These are phyloP conservation scores for Cladophialophora bantiana DNA, from an alignment of 2,329 filamentous ascomycete genomes.

Conservation along the genomic window DNA sequence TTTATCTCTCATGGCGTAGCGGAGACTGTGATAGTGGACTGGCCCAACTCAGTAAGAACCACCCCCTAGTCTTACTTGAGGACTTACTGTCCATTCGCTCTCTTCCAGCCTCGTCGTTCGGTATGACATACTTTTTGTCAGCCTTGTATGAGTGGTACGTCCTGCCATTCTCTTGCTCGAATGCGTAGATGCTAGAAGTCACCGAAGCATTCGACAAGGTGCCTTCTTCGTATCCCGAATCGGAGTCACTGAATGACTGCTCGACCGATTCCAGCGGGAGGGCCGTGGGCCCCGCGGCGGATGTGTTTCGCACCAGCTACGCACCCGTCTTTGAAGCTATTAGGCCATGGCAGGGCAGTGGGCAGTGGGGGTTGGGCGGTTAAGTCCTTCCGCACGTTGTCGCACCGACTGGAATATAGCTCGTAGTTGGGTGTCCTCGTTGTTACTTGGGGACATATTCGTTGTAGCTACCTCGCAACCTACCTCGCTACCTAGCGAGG, in stretches of 20 bases:
- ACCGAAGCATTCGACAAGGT: conserved; percentile 40
- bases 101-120: conserved; percentile 48
- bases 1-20: conserved; percentile 32
- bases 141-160: conserved; percentile 38
- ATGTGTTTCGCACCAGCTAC: not conserved
- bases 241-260: conserved; percentile 1
- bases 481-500: not conserved
- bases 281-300: not conserved
- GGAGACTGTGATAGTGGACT: conserved; percentile 44
- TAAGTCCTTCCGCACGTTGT: not conserved
- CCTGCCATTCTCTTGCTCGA: conserved; percentile 27
- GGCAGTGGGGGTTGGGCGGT: not conserved
- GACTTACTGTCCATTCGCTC: conserved; percentile 44
- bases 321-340: not conserved
- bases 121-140: conserved; percentile 46
- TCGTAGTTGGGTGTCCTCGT: too few species aligned
- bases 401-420: not conserved
- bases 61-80: not conserved
- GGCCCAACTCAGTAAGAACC: not conserved
- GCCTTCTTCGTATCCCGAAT: conserved; percentile 23
- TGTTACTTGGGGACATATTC: too few species aligned
- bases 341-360: not conserved
- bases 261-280: conserved; percentile 4
- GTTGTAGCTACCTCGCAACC: too few species aligned
- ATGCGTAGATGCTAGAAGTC: conserved; percentile 42